A percentile compares a stretch with the other conserved stretches of the same genome.
Conservation (phyloP, 169 alveolate genomes). For the Babesia ovis region DNA sequence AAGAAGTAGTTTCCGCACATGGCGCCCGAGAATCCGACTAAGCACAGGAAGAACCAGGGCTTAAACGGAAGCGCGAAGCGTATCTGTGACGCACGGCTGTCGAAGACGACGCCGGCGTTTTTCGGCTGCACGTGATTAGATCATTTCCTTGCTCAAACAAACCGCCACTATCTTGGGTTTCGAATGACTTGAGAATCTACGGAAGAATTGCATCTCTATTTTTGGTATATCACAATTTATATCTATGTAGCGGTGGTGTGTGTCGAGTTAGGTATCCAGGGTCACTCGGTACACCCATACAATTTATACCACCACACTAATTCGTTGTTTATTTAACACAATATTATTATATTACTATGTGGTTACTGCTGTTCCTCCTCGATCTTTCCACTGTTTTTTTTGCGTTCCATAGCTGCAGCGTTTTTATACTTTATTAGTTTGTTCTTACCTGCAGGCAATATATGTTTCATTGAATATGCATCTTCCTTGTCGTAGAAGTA, state of each 20-base stretch:
- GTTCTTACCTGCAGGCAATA: conserved; percentile 26
- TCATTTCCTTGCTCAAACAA: not conserved
- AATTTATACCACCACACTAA: too few relatives aligned
- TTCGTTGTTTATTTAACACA: too few relatives aligned
- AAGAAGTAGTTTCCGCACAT: conserved; percentile 76
- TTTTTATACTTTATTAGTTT: not conserved
- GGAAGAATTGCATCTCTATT: conserved; percentile 23
- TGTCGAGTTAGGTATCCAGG: not conserved
- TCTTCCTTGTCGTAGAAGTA: conserved; percentile 78
- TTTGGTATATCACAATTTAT: not conserved
- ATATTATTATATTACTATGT: not conserved
- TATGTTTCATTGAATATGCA: conserved; percentile 71
- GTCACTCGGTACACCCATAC: too few relatives aligned
- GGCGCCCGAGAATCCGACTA: conserved; percentile 78
- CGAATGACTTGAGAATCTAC: conserved; percentile 30
- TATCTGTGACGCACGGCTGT: conserved; percentile 66
- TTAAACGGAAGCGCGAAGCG: conserved; percentile 70
- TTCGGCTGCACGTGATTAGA: conserved; percentile 60
- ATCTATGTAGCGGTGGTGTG: not conserved
- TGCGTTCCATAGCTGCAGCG: conserved; percentile 10
- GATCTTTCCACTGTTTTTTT: not conserved
- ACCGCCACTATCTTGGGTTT: conserved; percentile 35
- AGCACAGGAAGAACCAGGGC: conserved; percentile 70
- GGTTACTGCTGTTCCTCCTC: conserved; percentile 13
- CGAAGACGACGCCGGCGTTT: conserved; percentile 79